Percentiles rank a stretch among this genome's conserved stretches.
Conservation (phyloP, 768 basidiomycete species). For the Mycena indigotica region DNA sequence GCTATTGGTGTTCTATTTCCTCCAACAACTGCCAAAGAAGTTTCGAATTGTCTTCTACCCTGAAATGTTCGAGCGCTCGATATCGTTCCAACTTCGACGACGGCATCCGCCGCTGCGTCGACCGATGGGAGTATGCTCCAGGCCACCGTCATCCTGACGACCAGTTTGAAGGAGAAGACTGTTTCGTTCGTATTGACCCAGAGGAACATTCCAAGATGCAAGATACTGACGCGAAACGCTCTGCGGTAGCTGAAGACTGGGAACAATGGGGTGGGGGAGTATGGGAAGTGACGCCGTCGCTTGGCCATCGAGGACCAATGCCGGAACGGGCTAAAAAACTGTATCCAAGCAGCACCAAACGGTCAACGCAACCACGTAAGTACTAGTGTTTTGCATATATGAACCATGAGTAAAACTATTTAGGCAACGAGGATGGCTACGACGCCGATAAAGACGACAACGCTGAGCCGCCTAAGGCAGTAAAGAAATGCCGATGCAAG, state of each 20-base stretch:
- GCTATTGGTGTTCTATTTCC: background rate
- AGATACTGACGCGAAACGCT: background rate
- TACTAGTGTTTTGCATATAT: background rate
- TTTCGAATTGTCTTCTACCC: slow-evolving; percentile 3
- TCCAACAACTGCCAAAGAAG: background rate
- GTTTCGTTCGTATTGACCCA: background rate
- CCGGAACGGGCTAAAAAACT: background rate
- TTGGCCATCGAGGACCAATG: background rate
- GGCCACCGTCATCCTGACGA: background rate
- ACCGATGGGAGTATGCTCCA: slow-evolving; percentile 2
- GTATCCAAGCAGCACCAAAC: background rate
- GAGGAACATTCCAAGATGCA: background rate
- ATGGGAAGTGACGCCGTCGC: background rate
- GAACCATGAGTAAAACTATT: background rate
- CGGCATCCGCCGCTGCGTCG: background rate
- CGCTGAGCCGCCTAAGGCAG: background rate
- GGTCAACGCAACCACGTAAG: background rate
- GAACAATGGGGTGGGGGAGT: background rate
- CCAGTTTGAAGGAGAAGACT: background rate
- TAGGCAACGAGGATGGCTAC: background rate
- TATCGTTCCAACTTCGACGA: background rate
- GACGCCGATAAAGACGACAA: background rate
- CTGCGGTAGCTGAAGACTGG: background rate
- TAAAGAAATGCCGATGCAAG: background rate
- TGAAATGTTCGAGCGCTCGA: background rate